Conservation (phyloP, 495 filamentous ascomycete species). For the Talaromyces proteolyticus region DNA sequence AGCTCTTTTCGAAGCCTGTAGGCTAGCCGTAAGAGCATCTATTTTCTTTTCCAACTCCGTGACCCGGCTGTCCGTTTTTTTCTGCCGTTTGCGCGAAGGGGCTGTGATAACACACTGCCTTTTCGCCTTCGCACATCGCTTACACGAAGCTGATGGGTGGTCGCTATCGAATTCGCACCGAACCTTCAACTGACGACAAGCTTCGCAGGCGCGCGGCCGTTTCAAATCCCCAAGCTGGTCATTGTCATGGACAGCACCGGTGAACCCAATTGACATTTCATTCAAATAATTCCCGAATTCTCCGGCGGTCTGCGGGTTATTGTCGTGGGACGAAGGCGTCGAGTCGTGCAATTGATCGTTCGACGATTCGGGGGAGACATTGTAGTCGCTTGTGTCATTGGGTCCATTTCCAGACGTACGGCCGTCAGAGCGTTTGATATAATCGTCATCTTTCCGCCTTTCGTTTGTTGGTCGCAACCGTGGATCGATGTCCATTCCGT, state of each 20-base stretch:
- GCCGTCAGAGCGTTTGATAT: conserved; percentile 1
- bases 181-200: conserved; percentile 85
- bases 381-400: background rate
- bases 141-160: conserved; percentile 58
- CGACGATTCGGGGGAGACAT: background rate
- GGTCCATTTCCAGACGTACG: conserved; percentile 11
- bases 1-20: conserved; percentile 49
- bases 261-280: conserved; percentile 1
- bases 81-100: conserved; percentile 81
- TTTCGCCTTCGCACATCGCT: conserved; percentile 78
- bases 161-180: conserved; percentile 65
- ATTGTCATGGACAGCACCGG: conserved; percentile 15
- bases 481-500: conserved; percentile 27
- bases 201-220: conserved; percentile 85
- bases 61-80: conserved; percentile 89
- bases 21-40: conserved; percentile 73
- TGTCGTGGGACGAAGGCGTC: background rate
- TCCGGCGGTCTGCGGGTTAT: background rate
- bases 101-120: conserved; percentile 75
- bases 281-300: background rate
- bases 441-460: background rate
- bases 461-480: conserved; percentile 17
- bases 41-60: conserved; percentile 94
- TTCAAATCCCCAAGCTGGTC: conserved; percentile 54
- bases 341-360: background rate